Evolutionary conservation across 169 alveolate species (phyloP), one percentile per base, ranked within the genome.

Genomic region (Plasmodium gallinaceum): DNA sequence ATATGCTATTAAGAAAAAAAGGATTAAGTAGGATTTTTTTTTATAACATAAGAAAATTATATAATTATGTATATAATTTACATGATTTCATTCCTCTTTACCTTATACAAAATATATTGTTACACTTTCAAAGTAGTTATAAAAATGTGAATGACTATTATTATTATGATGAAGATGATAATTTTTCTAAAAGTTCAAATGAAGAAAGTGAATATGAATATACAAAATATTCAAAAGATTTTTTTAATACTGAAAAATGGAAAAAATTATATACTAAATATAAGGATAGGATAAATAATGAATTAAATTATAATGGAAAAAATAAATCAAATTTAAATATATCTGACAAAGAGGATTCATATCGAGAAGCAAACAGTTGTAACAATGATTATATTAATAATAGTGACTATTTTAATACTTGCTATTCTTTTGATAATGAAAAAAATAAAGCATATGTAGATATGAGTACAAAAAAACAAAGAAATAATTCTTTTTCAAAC

Each of bases 51-150:
- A 62, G 89, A 22, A 78, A 51, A 69, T 16, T 78, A 20, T 78
- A 78, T 43, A 78, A 20, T 57, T 78, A 78, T 78, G 89, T 78
- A 5, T 78, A 65, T 24, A 78, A 78, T 43, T n/a, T 78, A 12
- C 46, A 64, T 37, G 89, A 78, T 60, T 78, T 78, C 18, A 20
- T 78, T 24, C 89, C 89, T 7, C 43, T 78, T 3, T 78, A 65
- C 43, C 42, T 64, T 18, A 69, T 78, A 32, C 89, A 78, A 45
- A 78, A 78, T 18, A 48, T 64, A n/a, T 69, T 78, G 16, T 18
- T 78, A 16, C 62, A 78, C 8, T 78, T 18, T 52, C 58, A 46
- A 9, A 26, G n/a, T n/a, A 69, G 51, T 5, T 69, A 78, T 7
- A 48, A 78, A 57, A 20, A 78, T n/a, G 65, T 37, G 9, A 78